Base-by-base conservation (phyloP, 257 asterid species). In the Solanum etuberosum region DNA sequence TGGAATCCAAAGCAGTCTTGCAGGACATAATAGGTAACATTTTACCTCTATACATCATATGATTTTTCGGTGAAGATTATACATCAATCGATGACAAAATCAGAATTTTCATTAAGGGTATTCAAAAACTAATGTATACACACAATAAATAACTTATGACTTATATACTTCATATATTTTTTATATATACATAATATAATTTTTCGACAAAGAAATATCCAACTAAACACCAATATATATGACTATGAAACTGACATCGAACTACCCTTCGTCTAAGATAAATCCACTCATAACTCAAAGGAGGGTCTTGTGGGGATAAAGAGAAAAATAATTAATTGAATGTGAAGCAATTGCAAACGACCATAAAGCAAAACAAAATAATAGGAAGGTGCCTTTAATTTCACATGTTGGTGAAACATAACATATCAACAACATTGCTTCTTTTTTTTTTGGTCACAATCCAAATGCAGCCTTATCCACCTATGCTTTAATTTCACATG, bases 381-480 rank as follows among this genome's bases (percentile, higher is more conserved):
- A 71, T 42, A 78, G 38, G 37, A 43, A 78, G 84, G 63, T 43
- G 1, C 21, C 40, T 78, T 12, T 43, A 42, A 78, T 43, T 73
- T 59, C 21, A 67, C 7, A 35, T 84, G 90, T 84, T 87, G 90
- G 86, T 84, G 87, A 59, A 78, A 43, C 63, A 43, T 27, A 76
- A 74, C 13, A 78, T 1, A 43, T 27, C 23, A 78, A 27, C 84
- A 42, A 77, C 23, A 27, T 23, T 43, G 7, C 63, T 25, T 78
- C 37, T 67, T 54, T 57, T 25, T 12, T 6, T 14, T 67, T 65
- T 9, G 18, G 88, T 85, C 67, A 8, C 32, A 29, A 78, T 77
- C 88, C 42, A 85, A 21, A 76, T 57, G 85, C 80, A 83, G 87
- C 80, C 82, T 88, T 76, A 20, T 8, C 59, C 14, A 32, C 43